Percentiles rank a stretch among this genome's conserved stretches.
Conservation (phyloP, 352 stramenopile genomes). For the Globisporangium middletonii region DNA sequence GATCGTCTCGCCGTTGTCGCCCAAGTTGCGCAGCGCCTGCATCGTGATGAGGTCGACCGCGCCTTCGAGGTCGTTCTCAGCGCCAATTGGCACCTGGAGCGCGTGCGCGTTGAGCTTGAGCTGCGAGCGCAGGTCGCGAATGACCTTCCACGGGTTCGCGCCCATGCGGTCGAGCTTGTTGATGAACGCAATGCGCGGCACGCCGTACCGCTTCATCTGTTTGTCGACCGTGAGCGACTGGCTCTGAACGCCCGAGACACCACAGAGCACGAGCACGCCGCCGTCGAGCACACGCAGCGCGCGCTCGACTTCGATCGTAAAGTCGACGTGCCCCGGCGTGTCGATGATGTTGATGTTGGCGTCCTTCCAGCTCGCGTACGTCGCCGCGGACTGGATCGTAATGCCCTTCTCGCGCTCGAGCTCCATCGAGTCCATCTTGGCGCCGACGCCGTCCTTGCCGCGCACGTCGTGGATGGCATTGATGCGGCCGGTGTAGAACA, state of each 20-base stretch:
- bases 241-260: constrained; percentile 93
- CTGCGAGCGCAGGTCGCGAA: constrained; percentile 93
- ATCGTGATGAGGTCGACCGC: constrained; percentile 95
- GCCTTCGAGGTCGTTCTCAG: constrained; percentile 93
- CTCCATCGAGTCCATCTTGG: constrained; percentile 99
- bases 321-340: constrained; percentile 99
- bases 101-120: constrained; percentile 96
- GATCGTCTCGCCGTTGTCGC: constrained; percentile 83
- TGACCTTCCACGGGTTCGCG: constrained; percentile 94
- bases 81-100: constrained; percentile 97
- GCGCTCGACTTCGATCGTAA: constrained; percentile 98
- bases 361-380: constrained; percentile 95
- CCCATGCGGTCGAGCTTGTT: constrained; percentile 99
- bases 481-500: constrained; percentile 99
- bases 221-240: constrained; percentile 99
- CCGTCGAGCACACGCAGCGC: constrained; percentile 98
- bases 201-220: constrained; percentile 99
- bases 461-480: constrained; percentile 95
- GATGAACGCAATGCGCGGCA: constrained; percentile 98
- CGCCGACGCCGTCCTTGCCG: constrained; percentile 96
- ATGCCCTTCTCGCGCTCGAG: constrained; percentile 99
- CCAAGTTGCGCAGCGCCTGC: constrained; percentile 89
- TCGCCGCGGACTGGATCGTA: constrained; percentile 99
- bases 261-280: constrained; percentile 92
- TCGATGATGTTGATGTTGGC: constrained; percentile 99